Evolutionary conservation across 2,329 filamentous ascomycete species (phyloP).

Genomic region (Curvularia hawaiiensis): DNA sequence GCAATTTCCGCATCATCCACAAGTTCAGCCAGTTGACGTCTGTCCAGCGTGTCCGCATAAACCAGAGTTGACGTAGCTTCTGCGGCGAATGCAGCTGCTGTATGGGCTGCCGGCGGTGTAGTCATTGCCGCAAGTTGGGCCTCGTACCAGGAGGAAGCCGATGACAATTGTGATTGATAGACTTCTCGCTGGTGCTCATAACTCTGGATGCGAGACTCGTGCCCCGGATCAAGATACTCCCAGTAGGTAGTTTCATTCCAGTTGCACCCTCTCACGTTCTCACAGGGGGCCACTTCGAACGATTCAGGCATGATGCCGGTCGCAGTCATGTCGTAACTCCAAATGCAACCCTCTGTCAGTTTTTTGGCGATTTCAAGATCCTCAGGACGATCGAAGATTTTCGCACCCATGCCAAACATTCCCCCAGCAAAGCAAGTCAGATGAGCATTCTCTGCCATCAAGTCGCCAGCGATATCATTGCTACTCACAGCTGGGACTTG

Average conservation of each 20-base stretch:
- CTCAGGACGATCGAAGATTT: constrained; percentile 60
- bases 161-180: constrained; percentile 41
- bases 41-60: constrained; percentile 31
- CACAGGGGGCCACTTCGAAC: constrained; percentile 57
- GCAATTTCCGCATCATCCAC: constrained; percentile 29
- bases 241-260: constrained; percentile 55
- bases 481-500: constrained; percentile 40
- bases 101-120: constrained; percentile 20
- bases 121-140: constrained; percentile 36
- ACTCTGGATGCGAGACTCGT: constrained; percentile 33
- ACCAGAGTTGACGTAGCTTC: constrained; percentile 26
- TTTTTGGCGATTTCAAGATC: constrained; percentile 63
- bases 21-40: constrained; percentile 34
- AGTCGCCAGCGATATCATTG: constrained; percentile 29
- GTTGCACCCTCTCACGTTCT: constrained; percentile 47
- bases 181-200: constrained; percentile 43
- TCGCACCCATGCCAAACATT: constrained; percentile 70
- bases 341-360: constrained; percentile 68
- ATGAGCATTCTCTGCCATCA: constrained; percentile 59
- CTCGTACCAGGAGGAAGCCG: constrained; percentile 39
- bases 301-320: constrained; percentile 68
- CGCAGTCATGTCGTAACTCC: constrained; percentile 62
- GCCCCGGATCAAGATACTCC: constrained; percentile 45
- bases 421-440: constrained; percentile 74
- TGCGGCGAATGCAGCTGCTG: constrained; percentile 14